These are phyloP conservation scores for Candida silvicultrix DNA, from an alignment of 805 yeast genomes.

Conservation along the genomic window DNA sequence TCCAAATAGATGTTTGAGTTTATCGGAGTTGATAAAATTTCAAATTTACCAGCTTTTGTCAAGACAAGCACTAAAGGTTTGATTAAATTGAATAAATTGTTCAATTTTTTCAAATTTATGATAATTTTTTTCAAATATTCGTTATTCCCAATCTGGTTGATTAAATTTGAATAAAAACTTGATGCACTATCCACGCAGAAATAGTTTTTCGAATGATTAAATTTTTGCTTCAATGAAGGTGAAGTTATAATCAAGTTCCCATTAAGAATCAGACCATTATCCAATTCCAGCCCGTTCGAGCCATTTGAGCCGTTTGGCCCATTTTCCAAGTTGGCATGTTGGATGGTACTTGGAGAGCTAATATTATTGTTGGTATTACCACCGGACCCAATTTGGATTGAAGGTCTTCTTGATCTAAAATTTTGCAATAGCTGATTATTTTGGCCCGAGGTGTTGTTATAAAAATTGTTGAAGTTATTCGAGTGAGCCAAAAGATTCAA, in stretches of 20 bases:
- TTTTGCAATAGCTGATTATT: slow-evolving; percentile 5
- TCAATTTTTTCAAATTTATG: slow-evolving; percentile 21
- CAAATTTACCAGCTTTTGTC: slow-evolving; percentile 61
- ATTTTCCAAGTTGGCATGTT: slow-evolving; percentile 1
- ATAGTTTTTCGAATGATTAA: slow-evolving; percentile 43
- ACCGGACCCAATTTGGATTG: slow-evolving; percentile 13
- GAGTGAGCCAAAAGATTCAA: slow-evolving; percentile 10
- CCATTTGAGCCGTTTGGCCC: too few species aligned
- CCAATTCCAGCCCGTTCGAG: slow-evolving; percentile 32
- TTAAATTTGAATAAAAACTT: slow-evolving; percentile 48
- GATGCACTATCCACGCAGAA: slow-evolving; percentile 48
- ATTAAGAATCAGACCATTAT: slow-evolving; percentile 55
- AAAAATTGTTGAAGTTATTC: slow-evolving; percentile 10
- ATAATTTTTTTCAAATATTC: slow-evolving; percentile 19
- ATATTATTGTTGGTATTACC: slow-evolving; percentile 6
- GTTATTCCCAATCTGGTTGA: slow-evolving; percentile 26
- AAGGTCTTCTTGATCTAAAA: slow-evolving; percentile 21
- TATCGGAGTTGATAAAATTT: slow-evolving; percentile 60
- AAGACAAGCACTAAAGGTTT: slow-evolving; percentile 39
- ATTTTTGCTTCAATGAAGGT: slow-evolving; percentile 44
- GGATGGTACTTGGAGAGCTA: neutral
- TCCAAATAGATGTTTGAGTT: slow-evolving; percentile 54
- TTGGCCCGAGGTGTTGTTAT: slow-evolving; percentile 1
- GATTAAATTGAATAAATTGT: slow-evolving; percentile 16
- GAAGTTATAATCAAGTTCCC: slow-evolving; percentile 56